Conservation (phyloP, 345 rosid genomes). For the Litchi chinensis region DNA sequence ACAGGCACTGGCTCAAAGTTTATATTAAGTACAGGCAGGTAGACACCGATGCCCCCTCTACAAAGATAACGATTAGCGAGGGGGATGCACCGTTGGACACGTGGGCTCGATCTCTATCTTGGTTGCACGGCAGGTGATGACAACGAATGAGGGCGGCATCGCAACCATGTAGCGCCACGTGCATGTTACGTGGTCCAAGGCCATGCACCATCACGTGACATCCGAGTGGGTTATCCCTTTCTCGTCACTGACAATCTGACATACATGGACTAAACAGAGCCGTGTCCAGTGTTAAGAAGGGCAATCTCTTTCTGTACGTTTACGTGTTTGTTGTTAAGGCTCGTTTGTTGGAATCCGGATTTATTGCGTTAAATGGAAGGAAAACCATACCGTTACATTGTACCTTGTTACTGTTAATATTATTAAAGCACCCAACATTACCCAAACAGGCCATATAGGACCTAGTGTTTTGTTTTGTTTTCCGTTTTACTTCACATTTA, state of each 20-base stretch:
- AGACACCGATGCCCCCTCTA: neutral
- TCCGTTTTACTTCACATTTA: neutral
- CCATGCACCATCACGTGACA: slow-evolving; percentile 15
- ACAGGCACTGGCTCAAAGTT: no score
- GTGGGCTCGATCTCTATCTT: slow-evolving; percentile 9
- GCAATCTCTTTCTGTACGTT: no score
- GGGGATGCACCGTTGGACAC: slow-evolving; percentile 15
- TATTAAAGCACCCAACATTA: neutral
- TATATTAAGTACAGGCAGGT: no score
- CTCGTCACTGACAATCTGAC: no score
- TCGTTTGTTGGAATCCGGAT: neutral
- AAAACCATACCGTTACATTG: neutral
- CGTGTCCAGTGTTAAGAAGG: no score
- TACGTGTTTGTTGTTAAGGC: no score
- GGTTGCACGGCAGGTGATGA: neutral
- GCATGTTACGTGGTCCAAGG: slow-evolving; percentile 11
- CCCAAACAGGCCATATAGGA: neutral
- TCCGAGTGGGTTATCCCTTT: neutral
- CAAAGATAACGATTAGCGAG: neutral
- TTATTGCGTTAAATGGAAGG: neutral
- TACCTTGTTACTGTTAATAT: neutral
- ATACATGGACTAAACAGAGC: no score
- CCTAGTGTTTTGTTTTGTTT: neutral
- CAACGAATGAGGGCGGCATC: neutral
- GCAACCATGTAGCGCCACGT: slow-evolving; percentile 11